These are phyloP conservation scores for Phyllosticta ampelicida DNA, from an alignment of 2,329 filamentous ascomycete species.

Conservation along the genomic window DNA sequence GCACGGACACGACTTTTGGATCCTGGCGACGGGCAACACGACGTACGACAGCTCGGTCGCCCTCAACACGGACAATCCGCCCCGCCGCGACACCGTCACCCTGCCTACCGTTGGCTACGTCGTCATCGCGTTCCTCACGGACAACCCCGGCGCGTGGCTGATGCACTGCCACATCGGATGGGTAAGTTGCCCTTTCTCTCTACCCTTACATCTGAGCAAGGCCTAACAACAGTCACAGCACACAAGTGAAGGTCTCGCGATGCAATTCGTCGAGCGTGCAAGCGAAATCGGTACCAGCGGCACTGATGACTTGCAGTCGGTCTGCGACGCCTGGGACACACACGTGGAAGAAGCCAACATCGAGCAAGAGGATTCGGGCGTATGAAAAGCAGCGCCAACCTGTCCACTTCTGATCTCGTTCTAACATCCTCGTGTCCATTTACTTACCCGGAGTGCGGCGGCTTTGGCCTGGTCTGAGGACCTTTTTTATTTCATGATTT, in stretches of 20 bases:
- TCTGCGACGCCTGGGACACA: constrained; percentile 17
- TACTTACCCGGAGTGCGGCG: not conserved
- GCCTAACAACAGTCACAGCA: constrained; percentile 6
- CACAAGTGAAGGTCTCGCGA: constrained; percentile 13
- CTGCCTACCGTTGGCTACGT: constrained; percentile 27
- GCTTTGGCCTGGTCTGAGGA: not conserved
- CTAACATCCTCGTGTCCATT: not conserved
- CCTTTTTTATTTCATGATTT: not conserved
- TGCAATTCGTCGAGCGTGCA: constrained; percentile 16
- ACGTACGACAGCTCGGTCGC: constrained; percentile 13
- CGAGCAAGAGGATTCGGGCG: constrained; percentile 18
- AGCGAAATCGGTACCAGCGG: constrained; percentile 18
- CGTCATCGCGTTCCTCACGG: constrained; percentile 41
- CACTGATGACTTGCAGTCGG: constrained; percentile 11
- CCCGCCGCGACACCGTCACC: constrained; percentile 22
- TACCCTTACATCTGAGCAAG: not conserved
- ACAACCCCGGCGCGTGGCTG: constrained; percentile 39
- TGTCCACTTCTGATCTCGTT: not conserved
- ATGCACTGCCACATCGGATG: not conserved
- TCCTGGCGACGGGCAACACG: constrained; percentile 30
- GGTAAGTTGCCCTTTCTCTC: no score
- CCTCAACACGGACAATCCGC: constrained; percentile 22
- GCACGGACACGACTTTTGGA: constrained; percentile 41
- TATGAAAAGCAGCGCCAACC: constrained; percentile 9
- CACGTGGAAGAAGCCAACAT: constrained; percentile 13